Base-by-base conservation (phyloP, 2,329 filamentous ascomycete species). In the Aspergillus texensis region DNA sequence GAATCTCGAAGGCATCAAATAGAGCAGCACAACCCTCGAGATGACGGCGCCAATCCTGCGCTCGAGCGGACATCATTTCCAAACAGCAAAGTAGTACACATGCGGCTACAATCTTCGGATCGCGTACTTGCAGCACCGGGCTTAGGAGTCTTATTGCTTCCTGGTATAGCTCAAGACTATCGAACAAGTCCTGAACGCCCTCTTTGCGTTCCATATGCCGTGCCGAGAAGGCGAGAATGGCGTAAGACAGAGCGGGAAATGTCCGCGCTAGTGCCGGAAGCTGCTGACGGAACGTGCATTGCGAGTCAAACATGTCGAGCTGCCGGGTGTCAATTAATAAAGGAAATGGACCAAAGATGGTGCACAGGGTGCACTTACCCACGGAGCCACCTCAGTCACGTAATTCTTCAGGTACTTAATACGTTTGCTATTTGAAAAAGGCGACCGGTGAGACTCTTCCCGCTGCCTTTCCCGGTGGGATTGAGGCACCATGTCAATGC, bases 11-110 rank as follows among this genome's bases (percentile, higher is more conserved):
- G 1, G 82, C 79, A 63, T 82, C 80, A 26, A 87, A 82, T 1
- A 87, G 71, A 1, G 83, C 80, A 1, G 85, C 84, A 65, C 84
- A 86, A 0, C 85, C 85, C 59, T 87, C 85, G 3, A 87, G 71
- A 71, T 87, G 85, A 1, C 83, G 79, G 10, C 81, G 75, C 85
- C 85, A 87, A 60, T 85, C 83, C 62, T 84, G 79, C 6, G 70
- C 74, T 8, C 71, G 77, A 69, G 80, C 82, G 45, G 78, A 82
- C 68, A 84, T 77, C 83, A 86, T 86, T 62, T 86, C 85, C 3
- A 86, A 68, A 10, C 84, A 84, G 61, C 84, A 86, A 0, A 86
- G 77, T 4, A 86, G 77, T 2, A 86, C 83, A 58, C 82, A 85
- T 0, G 83, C 81, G 0, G 83, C 83, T 16, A 87, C 81, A 9